Conservation (phyloP, 129 eudicot genomes). For the Deinandra increscens region DNA sequence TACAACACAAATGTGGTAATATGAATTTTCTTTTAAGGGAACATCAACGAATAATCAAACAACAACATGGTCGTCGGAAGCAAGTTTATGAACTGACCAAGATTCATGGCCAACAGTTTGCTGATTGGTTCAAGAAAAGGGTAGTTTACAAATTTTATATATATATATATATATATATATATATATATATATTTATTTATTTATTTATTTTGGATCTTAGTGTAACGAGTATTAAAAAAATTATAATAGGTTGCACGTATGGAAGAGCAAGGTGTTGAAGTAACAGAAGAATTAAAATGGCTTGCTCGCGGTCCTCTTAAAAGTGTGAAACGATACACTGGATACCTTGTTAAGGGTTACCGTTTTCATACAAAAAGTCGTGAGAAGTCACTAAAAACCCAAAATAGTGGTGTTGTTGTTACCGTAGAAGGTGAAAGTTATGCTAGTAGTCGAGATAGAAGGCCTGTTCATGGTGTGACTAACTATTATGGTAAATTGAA, state of each 20-base stretch:
- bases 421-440: not conserved
- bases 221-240: not conserved
- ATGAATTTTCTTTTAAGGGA: not conserved
- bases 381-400: not conserved
- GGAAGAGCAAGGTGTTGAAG: not conserved
- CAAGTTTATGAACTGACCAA: not conserved
- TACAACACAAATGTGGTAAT: no score
- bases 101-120: not conserved
- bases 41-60: not conserved
- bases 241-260: no score
- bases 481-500: no score
- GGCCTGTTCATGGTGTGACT: no score
- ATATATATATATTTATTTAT: no score
- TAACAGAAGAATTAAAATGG: not conserved
- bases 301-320: no score
- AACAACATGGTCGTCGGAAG: not conserved
- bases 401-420: not conserved
- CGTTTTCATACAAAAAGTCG: not conserved
- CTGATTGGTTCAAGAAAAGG: not conserved
- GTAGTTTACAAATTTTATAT: no score
- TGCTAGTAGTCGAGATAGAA: not conserved
- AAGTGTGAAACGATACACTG: no score
- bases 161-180: no score
- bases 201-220: no score
- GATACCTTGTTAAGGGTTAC: not conserved